These are phyloP conservation scores for Ambispora gerdemannii DNA, from an alignment of 192 early-diverging fungal genomes.

Conservation along the genomic window DNA sequence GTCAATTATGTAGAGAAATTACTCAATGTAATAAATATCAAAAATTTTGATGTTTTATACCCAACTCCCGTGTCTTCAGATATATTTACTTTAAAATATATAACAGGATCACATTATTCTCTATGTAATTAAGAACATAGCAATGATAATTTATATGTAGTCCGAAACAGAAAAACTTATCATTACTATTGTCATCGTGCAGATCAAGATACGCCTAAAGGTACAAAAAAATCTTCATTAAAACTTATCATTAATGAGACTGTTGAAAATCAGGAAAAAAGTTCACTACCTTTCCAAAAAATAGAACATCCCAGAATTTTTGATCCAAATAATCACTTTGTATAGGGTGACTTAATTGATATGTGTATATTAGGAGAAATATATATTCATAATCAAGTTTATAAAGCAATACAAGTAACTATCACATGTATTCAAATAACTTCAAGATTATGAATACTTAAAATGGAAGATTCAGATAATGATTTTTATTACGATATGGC, in stretches of 20 bases:
- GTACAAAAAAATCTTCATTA: not conserved
- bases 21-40: not conserved
- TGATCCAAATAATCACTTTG: too few relatives aligned
- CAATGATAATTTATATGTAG: not conserved
- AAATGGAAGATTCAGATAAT: constrained; percentile 1
- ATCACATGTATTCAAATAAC: not conserved
- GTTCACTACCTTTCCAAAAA: not conserved
- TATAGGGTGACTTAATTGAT: not conserved
- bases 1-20: constrained; percentile 3
- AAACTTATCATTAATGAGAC: constrained; percentile 1
- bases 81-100: not conserved
- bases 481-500: not conserved
- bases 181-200: not conserved
- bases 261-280: not conserved
- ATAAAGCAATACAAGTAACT: not conserved
- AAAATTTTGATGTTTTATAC: constrained; percentile 15
- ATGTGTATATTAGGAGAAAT: not conserved
- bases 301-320: not conserved
- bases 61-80: not conserved
- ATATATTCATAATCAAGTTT: not conserved
- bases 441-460: not conserved
- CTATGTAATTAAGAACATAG: not conserved
- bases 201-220: too few relatives aligned
- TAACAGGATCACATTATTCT: not conserved
- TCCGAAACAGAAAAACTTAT: not conserved